Conservation (phyloP, 2,329 filamentous ascomycete genomes). For the Lecanicillium sp. region DNA sequence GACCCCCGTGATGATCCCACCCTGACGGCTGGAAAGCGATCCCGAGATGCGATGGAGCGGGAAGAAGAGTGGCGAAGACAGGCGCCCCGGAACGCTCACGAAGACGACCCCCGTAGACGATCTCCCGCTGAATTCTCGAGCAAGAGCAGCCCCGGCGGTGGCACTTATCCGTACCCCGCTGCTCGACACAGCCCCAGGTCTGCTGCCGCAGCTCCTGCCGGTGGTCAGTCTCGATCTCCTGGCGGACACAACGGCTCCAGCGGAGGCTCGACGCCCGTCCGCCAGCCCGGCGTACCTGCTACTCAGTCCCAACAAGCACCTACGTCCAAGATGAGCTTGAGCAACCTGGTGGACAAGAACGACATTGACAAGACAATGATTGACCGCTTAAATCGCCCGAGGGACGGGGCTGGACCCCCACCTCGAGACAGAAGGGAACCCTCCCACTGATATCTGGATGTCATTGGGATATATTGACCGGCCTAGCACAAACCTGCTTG, state of each 20-base stretch:
- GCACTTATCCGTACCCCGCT: conserved; percentile 34
- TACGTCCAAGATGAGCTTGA: conserved; percentile 47
- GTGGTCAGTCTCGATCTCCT: conserved; percentile 30
- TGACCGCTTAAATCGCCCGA: conserved; percentile 40
- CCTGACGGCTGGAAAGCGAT: conserved; percentile 28
- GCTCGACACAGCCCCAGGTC: conserved; percentile 30
- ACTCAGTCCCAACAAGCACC: conserved; percentile 21
- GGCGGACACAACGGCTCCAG: conserved; percentile 30
- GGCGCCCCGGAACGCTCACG: conserved; percentile 36
- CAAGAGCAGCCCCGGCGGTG: conserved; percentile 40
- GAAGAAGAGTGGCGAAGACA: conserved; percentile 40
- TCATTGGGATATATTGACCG: conserved; percentile 2
- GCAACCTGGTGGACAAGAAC: conserved; percentile 44
- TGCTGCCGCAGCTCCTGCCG: conserved; percentile 18
- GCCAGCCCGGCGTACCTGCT: conserved; percentile 20
- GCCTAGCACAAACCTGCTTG: background rate
- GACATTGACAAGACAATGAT: conserved; percentile 54
- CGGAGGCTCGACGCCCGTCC: conserved; percentile 29
- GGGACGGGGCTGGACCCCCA: conserved; percentile 7
- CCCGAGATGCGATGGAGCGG: conserved; percentile 33
- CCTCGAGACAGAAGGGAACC: background rate
- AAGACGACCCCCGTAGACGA: conserved; percentile 45
- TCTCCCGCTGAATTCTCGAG: conserved; percentile 46
- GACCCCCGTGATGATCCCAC: conserved; percentile 29
- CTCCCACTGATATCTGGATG: conserved; percentile 9